A percentile compares a stretch with the other conserved stretches of the same genome.
phyloP scores from a whole-genome alignment of 352 stramenopile genomes.

The Hyaloperonospora brassicae region DNA sequence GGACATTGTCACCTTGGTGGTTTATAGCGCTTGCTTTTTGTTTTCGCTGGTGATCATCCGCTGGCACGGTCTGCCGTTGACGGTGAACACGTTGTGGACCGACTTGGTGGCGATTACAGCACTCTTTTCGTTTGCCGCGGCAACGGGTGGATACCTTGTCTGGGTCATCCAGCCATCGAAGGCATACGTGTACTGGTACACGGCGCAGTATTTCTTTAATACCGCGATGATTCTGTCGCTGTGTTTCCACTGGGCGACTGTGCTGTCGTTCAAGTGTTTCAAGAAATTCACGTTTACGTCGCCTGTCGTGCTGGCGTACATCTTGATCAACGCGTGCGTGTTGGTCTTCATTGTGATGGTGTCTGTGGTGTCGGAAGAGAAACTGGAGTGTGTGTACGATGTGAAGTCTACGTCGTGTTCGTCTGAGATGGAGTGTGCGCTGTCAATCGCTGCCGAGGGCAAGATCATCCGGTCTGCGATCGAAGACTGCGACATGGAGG shows the following conservation, averaged over 20 bases:
- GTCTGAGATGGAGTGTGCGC: conserved; percentile 43
- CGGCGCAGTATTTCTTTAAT: conserved; percentile 85
- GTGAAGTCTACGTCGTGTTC: conserved; percentile 45
- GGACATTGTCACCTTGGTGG: conserved; percentile 58
- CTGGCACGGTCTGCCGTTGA: conserved; percentile 77
- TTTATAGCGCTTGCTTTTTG: conserved; percentile 75
- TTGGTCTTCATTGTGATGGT: conserved; percentile 60
- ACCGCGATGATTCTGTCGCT: conserved; percentile 81
- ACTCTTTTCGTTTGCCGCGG: conserved; percentile 78
- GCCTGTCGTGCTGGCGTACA: conserved; percentile 62
- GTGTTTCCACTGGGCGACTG: conserved; percentile 83
- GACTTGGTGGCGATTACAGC: conserved; percentile 79
- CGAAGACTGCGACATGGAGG: conserved; percentile 65
- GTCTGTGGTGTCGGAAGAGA: conserved; percentile 38
- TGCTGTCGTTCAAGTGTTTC: conserved; percentile 81
- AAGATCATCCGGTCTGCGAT: conserved; percentile 62
- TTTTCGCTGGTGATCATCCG: conserved; percentile 78
- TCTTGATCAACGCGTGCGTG: conserved; percentile 55
- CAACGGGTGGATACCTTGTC: conserved; percentile 66
- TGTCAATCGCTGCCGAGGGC: conserved; percentile 56
- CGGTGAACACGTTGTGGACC: conserved; percentile 76
- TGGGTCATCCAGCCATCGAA: conserved; percentile 81
- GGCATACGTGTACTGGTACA: conserved; percentile 79
- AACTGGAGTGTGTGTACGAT: conserved; percentile 73
- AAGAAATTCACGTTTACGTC: conserved; percentile 82